Evolutionary conservation across 768 basidiomycete species (phyloP), one percentile per base, ranked within the genome.

Genomic region (Porphyrellus cyaneotinctus): DNA sequence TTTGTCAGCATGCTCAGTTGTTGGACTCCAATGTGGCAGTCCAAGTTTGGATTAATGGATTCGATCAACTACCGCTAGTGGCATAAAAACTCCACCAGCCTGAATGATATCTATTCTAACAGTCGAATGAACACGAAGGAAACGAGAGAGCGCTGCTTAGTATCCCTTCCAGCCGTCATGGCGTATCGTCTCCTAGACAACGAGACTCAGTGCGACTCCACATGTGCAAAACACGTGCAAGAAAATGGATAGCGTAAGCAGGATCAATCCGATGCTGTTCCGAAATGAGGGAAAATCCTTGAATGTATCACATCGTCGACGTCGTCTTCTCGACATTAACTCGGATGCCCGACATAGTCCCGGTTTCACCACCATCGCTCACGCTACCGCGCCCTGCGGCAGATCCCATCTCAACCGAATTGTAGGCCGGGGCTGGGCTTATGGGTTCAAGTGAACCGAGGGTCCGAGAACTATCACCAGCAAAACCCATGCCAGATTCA

Each of bases 311-410:
- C 63, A 80, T 73, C 47, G 75, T 76, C 45, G 76, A 72, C 22
- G 79, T 80, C 41, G 75, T 75, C 67, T 80, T 83, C 65, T 86
- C 83, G 17, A 87, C 76, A 53, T 85, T 77, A 20, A 86, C 77
- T 50, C 78, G 74, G 54, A 86, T 82, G 11, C 82, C 80, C 37
- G 64, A 54, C 47, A 63, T 38, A 23, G 51, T 54, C 20, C 58
- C 59, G 0, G 17, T 50, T 30, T 62, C 69, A 49, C 35, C 64
- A 23, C 47, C 70, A 13, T 69, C 64, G 39, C 51, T 61, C 42
- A 42, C 26, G 18, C 63, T 65, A 17, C 56, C 57, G n/a, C 54
- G 43, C 31, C 47, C 51, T 31, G 52, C n/a, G 17, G 52, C 22
- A 37, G 53, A 58, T 53, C 49, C 66, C 55, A 60, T 74, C 53